Evolutionary conservation across 495 filamentous ascomycete genomes (phyloP).

Genomic region (Tuber calosporum): DNA sequence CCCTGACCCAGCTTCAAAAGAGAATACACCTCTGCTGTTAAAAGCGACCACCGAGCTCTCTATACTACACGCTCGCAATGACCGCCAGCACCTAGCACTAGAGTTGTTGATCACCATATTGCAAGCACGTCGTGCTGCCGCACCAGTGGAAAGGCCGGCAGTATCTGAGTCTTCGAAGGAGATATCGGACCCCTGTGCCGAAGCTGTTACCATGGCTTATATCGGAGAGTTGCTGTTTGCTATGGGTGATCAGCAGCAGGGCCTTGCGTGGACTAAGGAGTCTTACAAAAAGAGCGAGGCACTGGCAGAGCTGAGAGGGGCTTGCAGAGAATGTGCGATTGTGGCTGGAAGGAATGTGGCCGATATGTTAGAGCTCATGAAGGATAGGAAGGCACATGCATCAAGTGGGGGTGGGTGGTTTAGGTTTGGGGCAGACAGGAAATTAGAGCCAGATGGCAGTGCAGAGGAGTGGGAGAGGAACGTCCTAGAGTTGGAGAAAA

Average conservation of each 20-base stretch:
- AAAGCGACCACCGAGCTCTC: conserved; percentile 67
- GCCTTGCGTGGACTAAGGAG: conserved; percentile 70
- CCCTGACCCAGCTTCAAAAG: not conserved
- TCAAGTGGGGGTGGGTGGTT: conserved; percentile 41
- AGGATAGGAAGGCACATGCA: conserved; percentile 48
- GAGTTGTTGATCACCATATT: conserved; percentile 83
- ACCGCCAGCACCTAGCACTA: conserved; percentile 58
- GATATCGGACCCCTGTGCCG: conserved; percentile 60
- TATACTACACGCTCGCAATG: conserved; percentile 63
- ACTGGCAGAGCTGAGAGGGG: conserved; percentile 51
- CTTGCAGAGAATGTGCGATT: conserved; percentile 64
- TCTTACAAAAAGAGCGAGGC: conserved; percentile 44
- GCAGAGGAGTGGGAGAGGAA: conserved; percentile 49
- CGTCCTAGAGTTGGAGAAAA: conserved; percentile 45
- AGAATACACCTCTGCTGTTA: conserved; percentile 58
- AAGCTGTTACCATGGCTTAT: conserved; percentile 76
- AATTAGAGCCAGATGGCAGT: conserved; percentile 29
- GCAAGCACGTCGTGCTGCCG: conserved; percentile 53
- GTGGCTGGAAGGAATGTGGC: conserved; percentile 69
- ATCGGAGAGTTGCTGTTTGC: conserved; percentile 92
- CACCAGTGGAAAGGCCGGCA: conserved; percentile 42
- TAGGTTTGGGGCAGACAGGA: conserved; percentile 48
- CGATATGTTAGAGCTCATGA: conserved; percentile 58
- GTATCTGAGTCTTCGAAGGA: conserved; percentile 57
- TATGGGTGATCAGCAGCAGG: conserved; percentile 50